These are phyloP conservation scores for Jaenimonas drosophilae DNA, from an alignment of 208 protist genomes.

Conservation along the genomic window DNA sequence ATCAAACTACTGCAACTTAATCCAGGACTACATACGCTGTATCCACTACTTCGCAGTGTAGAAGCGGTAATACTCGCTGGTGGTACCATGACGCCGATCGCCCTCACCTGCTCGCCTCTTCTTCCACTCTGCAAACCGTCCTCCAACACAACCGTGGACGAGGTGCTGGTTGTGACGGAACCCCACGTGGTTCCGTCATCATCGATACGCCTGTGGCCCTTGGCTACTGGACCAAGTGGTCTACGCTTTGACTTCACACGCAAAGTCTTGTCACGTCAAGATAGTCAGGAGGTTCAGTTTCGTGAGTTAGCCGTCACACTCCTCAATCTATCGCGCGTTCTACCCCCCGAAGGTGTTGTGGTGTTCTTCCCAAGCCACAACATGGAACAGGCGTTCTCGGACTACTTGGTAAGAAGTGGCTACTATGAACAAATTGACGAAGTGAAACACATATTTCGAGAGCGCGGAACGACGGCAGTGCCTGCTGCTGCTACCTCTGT, in stretches of 20 bases:
- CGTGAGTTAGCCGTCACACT: constrained; percentile 61
- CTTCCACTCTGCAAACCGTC: constrained; percentile 7
- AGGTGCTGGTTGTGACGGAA: constrained; percentile 32
- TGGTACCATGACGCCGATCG: constrained; percentile 91
- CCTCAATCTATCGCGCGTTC: constrained; percentile 77
- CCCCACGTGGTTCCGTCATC: constrained; percentile 79
- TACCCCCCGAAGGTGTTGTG: constrained; percentile 90
- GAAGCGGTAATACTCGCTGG: constrained; percentile 74
- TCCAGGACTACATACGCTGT: constrained; percentile 48
- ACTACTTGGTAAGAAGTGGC: constrained; percentile 14
- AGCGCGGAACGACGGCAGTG: no score
- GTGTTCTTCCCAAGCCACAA: constrained; percentile 93
- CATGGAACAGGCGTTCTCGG: constrained; percentile 52
- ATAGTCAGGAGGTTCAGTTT: constrained; percentile 7
- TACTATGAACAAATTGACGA: constrained; percentile 57
- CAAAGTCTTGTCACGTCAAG: constrained; percentile 1
- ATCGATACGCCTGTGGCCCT: constrained; percentile 57
- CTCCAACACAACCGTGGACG: neutral
- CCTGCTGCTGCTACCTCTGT: neutral
- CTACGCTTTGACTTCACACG: constrained; percentile 46
- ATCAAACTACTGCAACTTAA: constrained; percentile 63
- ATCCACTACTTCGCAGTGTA: constrained; percentile 36
- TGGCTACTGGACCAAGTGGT: constrained; percentile 50
- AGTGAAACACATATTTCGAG: constrained; percentile 80
- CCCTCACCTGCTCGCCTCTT: constrained; percentile 68